Evolutionary conservation across 495 filamentous ascomycete species (phyloP), one percentile per base, ranked within the genome.

Genomic region (Talaromyces wortmannii): DNA sequence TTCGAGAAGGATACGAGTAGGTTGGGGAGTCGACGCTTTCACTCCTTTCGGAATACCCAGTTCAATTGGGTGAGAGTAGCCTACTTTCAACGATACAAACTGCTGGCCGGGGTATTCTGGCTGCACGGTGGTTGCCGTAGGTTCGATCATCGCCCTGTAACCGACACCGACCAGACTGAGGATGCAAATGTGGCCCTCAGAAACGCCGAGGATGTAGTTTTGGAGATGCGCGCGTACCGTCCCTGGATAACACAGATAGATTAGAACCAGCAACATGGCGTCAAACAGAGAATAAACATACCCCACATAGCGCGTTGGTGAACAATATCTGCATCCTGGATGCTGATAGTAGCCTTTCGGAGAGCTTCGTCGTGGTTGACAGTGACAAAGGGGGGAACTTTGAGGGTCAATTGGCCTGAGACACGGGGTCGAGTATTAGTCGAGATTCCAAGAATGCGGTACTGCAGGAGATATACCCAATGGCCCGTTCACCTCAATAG

Each of bases 291-390:
- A 29, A 32, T 43, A 55, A 31, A 77, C 89, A 50, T 78, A 95
- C 94, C 94, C 94, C 94, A 98, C 92, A 97, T 97, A 69, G 88
- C 92, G 65, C 89, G 83, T 72, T 98, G 94, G 50, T 87, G 78
- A 63, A 85, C 81, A 23, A 82, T 59, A 6, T 77, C 61, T 8
- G 67, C 62, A 69, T 97, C 80, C 57, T 83, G 59, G 12, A 97
- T 77, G 32, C 75, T 83, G 50, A 98, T 65, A 7, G 71, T 78
- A 8, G 84, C 84, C 63, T 84, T 88, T 44, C 77, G 71, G 18
- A 73, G 63, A 7, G 74, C 68, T 36, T 75, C 70, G 62, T 94
- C 85, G 42, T 86, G 78, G 55, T 81, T 74, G 48, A 96, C 77
- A 15, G 73, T 83, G 57, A 97, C 70, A 60, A 83, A 97, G 0